phyloP scores from a whole-genome alignment of 176 grass and related monocot genomes.

The Elaeis guineensis region DNA sequence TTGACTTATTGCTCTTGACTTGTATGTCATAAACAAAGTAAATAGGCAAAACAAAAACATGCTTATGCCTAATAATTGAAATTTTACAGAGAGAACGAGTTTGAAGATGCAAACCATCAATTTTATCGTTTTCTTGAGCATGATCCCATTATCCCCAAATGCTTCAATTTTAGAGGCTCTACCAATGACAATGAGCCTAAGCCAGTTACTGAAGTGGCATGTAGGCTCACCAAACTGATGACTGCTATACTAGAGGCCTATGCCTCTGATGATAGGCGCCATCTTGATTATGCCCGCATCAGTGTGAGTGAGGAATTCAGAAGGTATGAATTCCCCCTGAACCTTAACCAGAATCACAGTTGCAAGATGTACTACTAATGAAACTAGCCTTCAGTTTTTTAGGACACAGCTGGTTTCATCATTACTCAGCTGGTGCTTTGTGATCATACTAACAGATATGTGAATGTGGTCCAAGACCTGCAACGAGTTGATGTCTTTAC shows the following conservation, averaged over 20 bases:
- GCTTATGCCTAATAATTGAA: too few species aligned
- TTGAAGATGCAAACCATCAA: conserved; percentile 62
- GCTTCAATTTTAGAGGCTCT: conserved; percentile 69
- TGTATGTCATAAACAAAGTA: background rate
- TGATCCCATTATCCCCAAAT: conserved; percentile 53
- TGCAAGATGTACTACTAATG: background rate
- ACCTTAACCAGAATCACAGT: background rate
- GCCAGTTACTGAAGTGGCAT: conserved; percentile 28
- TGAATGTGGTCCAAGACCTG: conserved; percentile 59
- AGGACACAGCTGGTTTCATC: background rate
- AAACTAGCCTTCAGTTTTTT: too few species aligned
- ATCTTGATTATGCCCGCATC: conserved; percentile 61
- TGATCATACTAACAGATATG: conserved; percentile 37
- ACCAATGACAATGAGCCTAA: conserved; percentile 75
- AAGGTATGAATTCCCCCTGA: conserved; percentile 30
- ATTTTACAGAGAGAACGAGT: conserved; percentile 58
- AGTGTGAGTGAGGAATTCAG: conserved; percentile 81
- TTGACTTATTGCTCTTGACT: too few species aligned
- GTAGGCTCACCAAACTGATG: conserved; percentile 82
- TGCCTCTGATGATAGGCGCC: conserved; percentile 63
- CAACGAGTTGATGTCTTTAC: conserved; percentile 56
- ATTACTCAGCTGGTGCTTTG: background rate
- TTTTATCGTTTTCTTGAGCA: conserved; percentile 96
- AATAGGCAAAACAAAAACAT: too few species aligned
- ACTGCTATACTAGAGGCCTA: conserved; percentile 80